Conservation (phyloP, 83 land plant genomes). For the Picea abies region DNA sequence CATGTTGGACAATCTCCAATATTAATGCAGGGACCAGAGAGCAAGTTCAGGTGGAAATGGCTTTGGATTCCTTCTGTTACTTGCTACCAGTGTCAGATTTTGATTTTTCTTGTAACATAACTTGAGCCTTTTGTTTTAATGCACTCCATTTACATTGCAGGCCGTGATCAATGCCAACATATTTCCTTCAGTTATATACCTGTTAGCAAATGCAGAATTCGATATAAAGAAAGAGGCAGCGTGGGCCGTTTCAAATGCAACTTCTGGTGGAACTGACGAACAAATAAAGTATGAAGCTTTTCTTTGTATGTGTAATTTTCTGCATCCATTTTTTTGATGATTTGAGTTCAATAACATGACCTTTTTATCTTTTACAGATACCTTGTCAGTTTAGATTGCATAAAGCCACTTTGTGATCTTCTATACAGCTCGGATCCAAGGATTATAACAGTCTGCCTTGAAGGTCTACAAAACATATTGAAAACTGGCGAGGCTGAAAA, state of each 20-base stretch:
- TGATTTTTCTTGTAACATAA: no score
- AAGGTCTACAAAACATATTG: conserved; percentile 38
- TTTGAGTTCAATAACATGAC: no score
- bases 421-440: conserved; percentile 26
- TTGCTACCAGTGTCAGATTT: no score
- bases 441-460: conserved; percentile 30
- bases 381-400: conserved; percentile 53
- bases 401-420: conserved; percentile 64
- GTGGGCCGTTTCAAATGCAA: conserved; percentile 76
- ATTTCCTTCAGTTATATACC: conserved; percentile 38
- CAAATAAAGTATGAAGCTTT: conserved; percentile 53
- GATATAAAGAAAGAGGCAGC: conserved; percentile 72
- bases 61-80: no score
- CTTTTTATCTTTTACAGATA: conserved; percentile 17
- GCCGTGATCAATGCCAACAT: conserved; percentile 43
- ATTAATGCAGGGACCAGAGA: conserved; percentile 66
- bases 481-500: conserved; percentile 44
- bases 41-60: conserved; percentile 50
- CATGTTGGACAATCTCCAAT: conserved; percentile 74
- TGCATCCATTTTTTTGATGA: no score
- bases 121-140: no score
- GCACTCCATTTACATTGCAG: neutral
- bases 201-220: conserved; percentile 58
- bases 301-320: neutral
- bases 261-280: conserved; percentile 72